Conservation (phyloP, 1,284 basidiomycete genomes). For the Papiliotrema flavescens region DNA sequence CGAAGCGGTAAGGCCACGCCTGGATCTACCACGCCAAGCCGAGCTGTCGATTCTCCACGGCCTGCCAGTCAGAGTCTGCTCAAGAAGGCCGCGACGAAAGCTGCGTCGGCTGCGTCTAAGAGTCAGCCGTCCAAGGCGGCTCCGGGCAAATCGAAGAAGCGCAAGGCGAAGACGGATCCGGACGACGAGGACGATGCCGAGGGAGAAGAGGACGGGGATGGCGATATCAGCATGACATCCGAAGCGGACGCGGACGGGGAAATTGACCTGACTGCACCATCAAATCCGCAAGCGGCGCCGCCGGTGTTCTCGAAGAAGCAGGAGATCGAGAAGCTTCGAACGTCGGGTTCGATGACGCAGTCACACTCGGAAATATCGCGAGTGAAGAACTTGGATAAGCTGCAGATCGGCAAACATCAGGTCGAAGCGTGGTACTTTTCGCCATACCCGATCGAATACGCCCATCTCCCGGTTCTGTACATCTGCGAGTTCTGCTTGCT, state of each 20-base stretch:
- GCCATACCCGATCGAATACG: constrained; percentile 96
- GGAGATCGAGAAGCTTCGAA: constrained; percentile 97
- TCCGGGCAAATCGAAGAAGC: constrained; percentile 12
- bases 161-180: constrained; percentile 57
- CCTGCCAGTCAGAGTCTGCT: constrained; percentile 53
- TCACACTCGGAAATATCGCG: constrained; percentile 94
- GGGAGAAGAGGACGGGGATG: constrained; percentile 59
- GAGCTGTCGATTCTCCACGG: constrained; percentile 19
- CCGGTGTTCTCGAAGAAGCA: constrained; percentile 85
- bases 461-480: constrained; percentile 89
- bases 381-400: constrained; percentile 95
- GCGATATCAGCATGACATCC: constrained; percentile 53
- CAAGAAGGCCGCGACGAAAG: constrained; percentile 73
- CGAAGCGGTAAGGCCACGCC: constrained; percentile 48
- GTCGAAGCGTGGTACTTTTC: constrained; percentile 99
- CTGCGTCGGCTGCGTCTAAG: constrained; percentile 26
- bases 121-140: constrained; percentile 26
- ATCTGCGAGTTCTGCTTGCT: constrained; percentile 98
- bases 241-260: constrained; percentile 43
- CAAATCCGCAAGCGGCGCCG: constrained; percentile 47
- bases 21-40: constrained; percentile 21
- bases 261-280: constrained; percentile 50
- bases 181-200: constrained; percentile 51
- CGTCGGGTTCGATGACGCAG: constrained; percentile 98
- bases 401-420: constrained; percentile 94